Conservation (phyloP, 352 stramenopile genomes). For the Thalassiosira ordinaria region DNA sequence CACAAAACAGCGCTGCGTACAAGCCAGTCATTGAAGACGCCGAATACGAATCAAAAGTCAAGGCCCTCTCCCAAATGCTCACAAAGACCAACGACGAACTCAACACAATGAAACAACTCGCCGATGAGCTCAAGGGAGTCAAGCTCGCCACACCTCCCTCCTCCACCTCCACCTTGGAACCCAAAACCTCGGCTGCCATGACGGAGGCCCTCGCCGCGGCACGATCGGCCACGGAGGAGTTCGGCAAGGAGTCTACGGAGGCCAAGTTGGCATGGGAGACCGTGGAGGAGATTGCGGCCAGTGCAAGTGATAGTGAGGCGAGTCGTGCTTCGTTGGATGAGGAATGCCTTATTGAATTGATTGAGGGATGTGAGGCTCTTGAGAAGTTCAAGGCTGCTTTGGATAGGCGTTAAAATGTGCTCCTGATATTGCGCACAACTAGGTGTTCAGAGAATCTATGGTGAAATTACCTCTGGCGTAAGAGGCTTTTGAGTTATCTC, state of each 20-base stretch:
- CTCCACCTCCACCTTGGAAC: not conserved
- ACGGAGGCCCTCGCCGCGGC: slow-evolving; percentile 59
- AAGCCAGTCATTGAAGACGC: slow-evolving; percentile 56
- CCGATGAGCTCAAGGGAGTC: slow-evolving; percentile 61
- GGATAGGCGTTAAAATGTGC: slow-evolving; percentile 40
- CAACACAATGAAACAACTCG: slow-evolving; percentile 49
- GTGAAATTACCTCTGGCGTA: too few relatives aligned
- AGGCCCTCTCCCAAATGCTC: slow-evolving; percentile 53
- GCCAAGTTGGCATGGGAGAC: slow-evolving; percentile 79
- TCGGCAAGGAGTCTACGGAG: slow-evolving; percentile 61
- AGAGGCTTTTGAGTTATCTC: too few relatives aligned
- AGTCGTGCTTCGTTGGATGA: slow-evolving; percentile 59
- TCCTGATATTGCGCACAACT: too few relatives aligned
- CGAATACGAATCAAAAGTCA: slow-evolving; percentile 67
- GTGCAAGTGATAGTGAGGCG: slow-evolving; percentile 41
- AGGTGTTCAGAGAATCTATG: too few relatives aligned
- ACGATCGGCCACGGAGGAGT: slow-evolving; percentile 54
- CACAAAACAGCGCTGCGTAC: slow-evolving; percentile 61
- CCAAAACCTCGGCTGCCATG: slow-evolving; percentile 39
- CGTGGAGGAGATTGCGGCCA: slow-evolving; percentile 75
- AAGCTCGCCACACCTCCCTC: slow-evolving; percentile 47
- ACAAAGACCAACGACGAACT: slow-evolving; percentile 73
- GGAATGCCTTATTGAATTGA: slow-evolving; percentile 80
- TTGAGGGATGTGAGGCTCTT: slow-evolving; percentile 80
- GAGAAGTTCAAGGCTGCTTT: slow-evolving; percentile 75